A percentile compares a stretch with the other conserved stretches of the same genome.
phyloP scores from a whole-genome alignment of 108 stramenopile species.

The Cylindrotheca closterium region DNA sequence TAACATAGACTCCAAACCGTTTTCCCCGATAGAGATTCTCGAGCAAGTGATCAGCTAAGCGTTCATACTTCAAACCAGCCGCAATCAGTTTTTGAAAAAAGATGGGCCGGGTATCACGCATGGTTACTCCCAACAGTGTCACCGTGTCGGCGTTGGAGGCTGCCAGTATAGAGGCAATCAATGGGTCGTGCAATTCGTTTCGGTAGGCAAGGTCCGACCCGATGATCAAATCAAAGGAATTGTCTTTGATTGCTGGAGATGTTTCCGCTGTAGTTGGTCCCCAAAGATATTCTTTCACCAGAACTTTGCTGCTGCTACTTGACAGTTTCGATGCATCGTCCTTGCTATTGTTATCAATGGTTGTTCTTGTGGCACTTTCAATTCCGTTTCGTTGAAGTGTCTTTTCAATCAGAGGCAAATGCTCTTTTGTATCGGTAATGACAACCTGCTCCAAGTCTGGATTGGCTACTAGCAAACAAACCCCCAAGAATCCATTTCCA shows the following conservation, averaged over 20 bases:
- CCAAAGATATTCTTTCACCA: slow-evolving; percentile 32
- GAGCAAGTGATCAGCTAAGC: slow-evolving; percentile 62
- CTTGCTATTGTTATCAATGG: slow-evolving; percentile 30
- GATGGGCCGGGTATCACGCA: slow-evolving; percentile 75
- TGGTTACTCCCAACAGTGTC: slow-evolving; percentile 72
- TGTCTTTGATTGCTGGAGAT: slow-evolving; percentile 9
- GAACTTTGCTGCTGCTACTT: neutral
- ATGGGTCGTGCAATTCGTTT: slow-evolving; percentile 69
- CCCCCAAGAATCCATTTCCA: slow-evolving; percentile 80
- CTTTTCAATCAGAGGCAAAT: slow-evolving; percentile 55
- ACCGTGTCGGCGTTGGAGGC: slow-evolving; percentile 27
- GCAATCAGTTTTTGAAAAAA: slow-evolving; percentile 64
- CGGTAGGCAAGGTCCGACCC: slow-evolving; percentile 86
- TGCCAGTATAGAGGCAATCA: slow-evolving; percentile 62
- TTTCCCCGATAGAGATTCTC: slow-evolving; percentile 50
- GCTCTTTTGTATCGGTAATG: slow-evolving; percentile 69
- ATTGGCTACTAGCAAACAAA: slow-evolving; percentile 51
- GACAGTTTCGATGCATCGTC: neutral
- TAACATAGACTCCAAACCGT: slow-evolving; percentile 74
- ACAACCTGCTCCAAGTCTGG: slow-evolving; percentile 32
- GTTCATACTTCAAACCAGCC: slow-evolving; percentile 67
- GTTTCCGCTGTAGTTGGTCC: slow-evolving; percentile 4
- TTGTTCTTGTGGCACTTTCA: neutral
- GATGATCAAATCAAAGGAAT: slow-evolving; percentile 77
- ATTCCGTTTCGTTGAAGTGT: slow-evolving; percentile 48